A percentile compares a stretch with the other conserved stretches of the same genome.
These are phyloP conservation scores for Daedalea quercina DNA, from an alignment of 768 basidiomycete genomes.

Conservation along the genomic window DNA sequence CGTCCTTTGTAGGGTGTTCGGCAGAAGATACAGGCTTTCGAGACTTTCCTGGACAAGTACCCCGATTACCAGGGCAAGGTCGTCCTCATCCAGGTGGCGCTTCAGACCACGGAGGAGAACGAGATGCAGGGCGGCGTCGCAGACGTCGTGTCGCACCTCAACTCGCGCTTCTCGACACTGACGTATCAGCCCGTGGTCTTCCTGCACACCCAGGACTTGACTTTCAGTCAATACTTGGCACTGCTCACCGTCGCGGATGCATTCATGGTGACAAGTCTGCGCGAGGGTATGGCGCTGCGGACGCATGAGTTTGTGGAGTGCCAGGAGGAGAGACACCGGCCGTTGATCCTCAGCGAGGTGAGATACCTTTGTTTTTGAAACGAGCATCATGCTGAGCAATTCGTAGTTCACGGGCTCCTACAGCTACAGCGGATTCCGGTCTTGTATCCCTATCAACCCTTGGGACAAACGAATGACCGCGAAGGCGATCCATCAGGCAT, in stretches of 20 bases:
- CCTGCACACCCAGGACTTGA: slow-evolving; percentile 77
- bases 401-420: slow-evolving; percentile 81
- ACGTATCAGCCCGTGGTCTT: slow-evolving; percentile 88
- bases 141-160: slow-evolving; percentile 74
- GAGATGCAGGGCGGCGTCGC: slow-evolving; percentile 69
- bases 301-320: slow-evolving; percentile 85
- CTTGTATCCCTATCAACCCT: slow-evolving; percentile 82
- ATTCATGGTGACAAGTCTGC: slow-evolving; percentile 76
- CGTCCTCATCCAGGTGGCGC: slow-evolving; percentile 82
- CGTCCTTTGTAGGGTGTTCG: slow-evolving; percentile 48
- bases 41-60: slow-evolving; percentile 69
- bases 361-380: slow-evolving; percentile 11
- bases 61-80: slow-evolving; percentile 79
- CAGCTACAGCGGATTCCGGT: slow-evolving; percentile 80
- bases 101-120: slow-evolving; percentile 74
- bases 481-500: slow-evolving; percentile 56
- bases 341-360: slow-evolving; percentile 76
- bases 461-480: slow-evolving; percentile 85
- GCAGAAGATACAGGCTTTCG: slow-evolving; percentile 81
- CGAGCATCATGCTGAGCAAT: too few relatives aligned
- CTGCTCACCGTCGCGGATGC: slow-evolving; percentile 78
- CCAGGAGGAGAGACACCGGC: slow-evolving; percentile 61
- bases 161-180: slow-evolving; percentile 74
- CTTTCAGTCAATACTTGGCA: slow-evolving; percentile 81
- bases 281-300: slow-evolving; percentile 85